These are phyloP conservation scores for Candida sp. DNA, from an alignment of 1,139 yeast species.

Conservation along the genomic window DNA sequence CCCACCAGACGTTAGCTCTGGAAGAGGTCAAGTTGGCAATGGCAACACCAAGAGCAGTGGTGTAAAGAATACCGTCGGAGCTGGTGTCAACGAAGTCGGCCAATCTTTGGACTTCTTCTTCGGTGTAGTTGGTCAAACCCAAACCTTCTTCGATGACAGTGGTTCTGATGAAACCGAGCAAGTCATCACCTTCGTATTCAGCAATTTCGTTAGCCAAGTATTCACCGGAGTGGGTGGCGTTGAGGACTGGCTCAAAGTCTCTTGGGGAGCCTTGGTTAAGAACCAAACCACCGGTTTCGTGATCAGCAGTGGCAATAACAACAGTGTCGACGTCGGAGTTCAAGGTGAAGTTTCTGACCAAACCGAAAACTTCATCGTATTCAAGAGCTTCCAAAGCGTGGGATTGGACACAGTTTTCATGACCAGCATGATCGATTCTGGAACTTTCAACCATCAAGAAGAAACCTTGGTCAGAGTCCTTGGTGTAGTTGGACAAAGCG, in stretches of 20 bases:
- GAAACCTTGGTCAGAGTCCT: slow-evolving; percentile 77
- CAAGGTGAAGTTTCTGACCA: slow-evolving; percentile 70
- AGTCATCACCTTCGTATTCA: slow-evolving; percentile 30
- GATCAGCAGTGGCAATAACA: slow-evolving; percentile 82
- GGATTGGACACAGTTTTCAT: slow-evolving; percentile 72
- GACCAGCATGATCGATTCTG: slow-evolving; percentile 93
- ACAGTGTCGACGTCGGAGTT: slow-evolving; percentile 70
- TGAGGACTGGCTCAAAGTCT: slow-evolving; percentile 56
- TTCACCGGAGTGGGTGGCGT: slow-evolving; percentile 78
- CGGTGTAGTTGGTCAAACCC: slow-evolving; percentile 60
- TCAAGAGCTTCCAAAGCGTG: slow-evolving; percentile 48
- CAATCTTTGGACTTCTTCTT: slow-evolving; percentile 44
- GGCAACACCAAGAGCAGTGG: slow-evolving; percentile 29
- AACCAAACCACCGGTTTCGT: slow-evolving; percentile 91
- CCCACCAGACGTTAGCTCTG: slow-evolving; percentile 85
- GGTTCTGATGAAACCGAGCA: slow-evolving; percentile 44
- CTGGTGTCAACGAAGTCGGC: slow-evolving; percentile 20
- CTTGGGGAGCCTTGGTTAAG: slow-evolving; percentile 59
- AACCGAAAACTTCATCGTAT: slow-evolving; percentile 75
- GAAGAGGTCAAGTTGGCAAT: slow-evolving; percentile 65
- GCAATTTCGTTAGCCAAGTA: slow-evolving; percentile 45
- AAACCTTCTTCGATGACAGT: slow-evolving; percentile 59
- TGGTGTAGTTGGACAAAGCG: slow-evolving; percentile 65
- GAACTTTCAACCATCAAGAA: slow-evolving; percentile 87
- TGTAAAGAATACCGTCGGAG: slow-evolving; percentile 5